phyloP scores from a whole-genome alignment of 768 basidiomycete genomes.

The Agrocybe praecox region DNA sequence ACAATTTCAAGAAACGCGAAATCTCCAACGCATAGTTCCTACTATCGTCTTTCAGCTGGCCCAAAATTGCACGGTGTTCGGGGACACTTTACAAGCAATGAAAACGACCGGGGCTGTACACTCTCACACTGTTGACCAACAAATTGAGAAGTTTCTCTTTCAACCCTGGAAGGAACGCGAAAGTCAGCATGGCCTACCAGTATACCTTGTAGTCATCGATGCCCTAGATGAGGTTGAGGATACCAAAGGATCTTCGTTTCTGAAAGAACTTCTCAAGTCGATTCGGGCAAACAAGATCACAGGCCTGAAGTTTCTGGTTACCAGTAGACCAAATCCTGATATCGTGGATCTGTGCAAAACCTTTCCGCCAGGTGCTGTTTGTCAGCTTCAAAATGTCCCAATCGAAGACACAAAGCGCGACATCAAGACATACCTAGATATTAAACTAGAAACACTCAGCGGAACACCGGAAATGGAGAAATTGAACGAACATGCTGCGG shows the following conservation, averaged over 20 bases:
- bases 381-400: conserved; percentile 11
- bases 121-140: not conserved
- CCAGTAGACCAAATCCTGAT: conserved; percentile 20
- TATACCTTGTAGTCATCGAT: conserved; percentile 23
- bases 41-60: conserved; percentile 1
- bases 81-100: not conserved
- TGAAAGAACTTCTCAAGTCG: conserved; percentile 11
- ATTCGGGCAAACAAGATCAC: conserved; percentile 4
- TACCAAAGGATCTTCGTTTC: conserved; percentile 12
- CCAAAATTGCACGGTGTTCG: not conserved
- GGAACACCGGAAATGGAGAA: conserved; percentile 4
- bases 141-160: conserved; percentile 12
- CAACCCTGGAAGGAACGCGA: conserved; percentile 19
- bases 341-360: conserved; percentile 10
- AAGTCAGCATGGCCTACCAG: not conserved
- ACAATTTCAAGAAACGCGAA: conserved; percentile 1
- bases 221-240: conserved; percentile 24
- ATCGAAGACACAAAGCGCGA: conserved; percentile 2
- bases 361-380: conserved; percentile 8
- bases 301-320: conserved; percentile 22
- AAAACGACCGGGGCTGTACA: not conserved
- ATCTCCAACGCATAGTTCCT: not conserved
- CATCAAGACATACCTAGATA: conserved; percentile 3
- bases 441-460: not conserved
- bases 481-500: conserved; percentile 14